These are phyloP conservation scores for Trypanosoma platydactyli DNA, from an alignment of 208 protist genomes.

Conservation along the genomic window DNA sequence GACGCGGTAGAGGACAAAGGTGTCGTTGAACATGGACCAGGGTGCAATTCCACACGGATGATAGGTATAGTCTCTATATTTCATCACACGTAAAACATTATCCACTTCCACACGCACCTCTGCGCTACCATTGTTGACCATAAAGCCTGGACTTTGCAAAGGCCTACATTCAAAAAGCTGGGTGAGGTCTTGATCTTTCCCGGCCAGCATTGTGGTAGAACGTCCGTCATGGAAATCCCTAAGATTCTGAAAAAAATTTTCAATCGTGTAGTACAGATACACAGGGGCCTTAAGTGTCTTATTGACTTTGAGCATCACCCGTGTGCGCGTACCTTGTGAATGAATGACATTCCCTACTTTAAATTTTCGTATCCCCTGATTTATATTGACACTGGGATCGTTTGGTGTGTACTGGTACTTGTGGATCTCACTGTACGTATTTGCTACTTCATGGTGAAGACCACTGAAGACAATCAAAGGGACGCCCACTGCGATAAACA, in stretches of 20 bases:
- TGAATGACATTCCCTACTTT: constrained; percentile 42
- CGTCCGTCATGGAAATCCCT: constrained; percentile 88
- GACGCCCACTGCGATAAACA: constrained; percentile 51
- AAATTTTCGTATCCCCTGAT: constrained; percentile 63
- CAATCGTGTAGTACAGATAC: constrained; percentile 97
- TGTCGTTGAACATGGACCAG: constrained; percentile 97
- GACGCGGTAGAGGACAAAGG: constrained; percentile 67
- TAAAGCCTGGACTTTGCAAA: constrained; percentile 47
- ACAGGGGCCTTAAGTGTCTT: constrained; percentile 87
- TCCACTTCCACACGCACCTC: constrained; percentile 24
- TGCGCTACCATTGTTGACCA: constrained; percentile 11
- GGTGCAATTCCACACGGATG: constrained; percentile 96
- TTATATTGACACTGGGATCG: constrained; percentile 64
- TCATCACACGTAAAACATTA: constrained; percentile 7
- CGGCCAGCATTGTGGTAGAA: constrained; percentile 7
- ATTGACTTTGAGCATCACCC: constrained; percentile 49
- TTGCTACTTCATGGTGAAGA: constrained; percentile 33
- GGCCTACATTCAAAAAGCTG: constrained; percentile 46
- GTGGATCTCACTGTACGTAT: constrained; percentile 66
- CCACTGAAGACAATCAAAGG: constrained; percentile 39
- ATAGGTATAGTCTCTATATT: constrained; percentile 66
- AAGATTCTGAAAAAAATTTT: constrained; percentile 98
- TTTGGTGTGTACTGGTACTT: constrained; percentile 78
- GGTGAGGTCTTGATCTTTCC: no score
- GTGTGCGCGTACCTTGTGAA: constrained; percentile 70